phyloP scores from a whole-genome alignment of 2,329 filamentous ascomycete species.

The Cladophialophora psammophila region DNA sequence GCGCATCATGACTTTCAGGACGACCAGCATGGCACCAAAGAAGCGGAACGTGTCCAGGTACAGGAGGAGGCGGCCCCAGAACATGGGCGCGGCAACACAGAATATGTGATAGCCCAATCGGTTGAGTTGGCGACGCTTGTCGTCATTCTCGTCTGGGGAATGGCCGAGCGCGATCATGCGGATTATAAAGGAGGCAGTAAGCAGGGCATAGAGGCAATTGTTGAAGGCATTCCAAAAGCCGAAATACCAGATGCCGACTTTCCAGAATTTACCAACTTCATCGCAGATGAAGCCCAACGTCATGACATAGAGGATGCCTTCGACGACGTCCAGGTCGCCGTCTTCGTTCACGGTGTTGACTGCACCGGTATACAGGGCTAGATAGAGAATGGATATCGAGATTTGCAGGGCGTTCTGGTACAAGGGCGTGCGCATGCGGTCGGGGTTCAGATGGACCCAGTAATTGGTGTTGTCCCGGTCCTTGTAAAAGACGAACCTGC shows the following conservation, averaged over 20 bases:
- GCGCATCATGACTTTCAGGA: constrained; percentile 94
- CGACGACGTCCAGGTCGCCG: constrained; percentile 83
- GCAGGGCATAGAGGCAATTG: constrained; percentile 76
- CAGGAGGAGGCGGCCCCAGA: constrained; percentile 90
- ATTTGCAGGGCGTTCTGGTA: constrained; percentile 94
- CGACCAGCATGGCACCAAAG: constrained; percentile 97
- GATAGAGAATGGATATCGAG: constrained; percentile 80
- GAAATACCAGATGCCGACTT: constrained; percentile 88
- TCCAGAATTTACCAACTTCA: constrained; percentile 88
- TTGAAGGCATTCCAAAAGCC: constrained; percentile 99
- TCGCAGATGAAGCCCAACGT: constrained; percentile 91
- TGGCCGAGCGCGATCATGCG: constrained; percentile 80
- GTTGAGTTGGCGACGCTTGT: constrained; percentile 70
- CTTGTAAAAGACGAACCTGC: constrained; percentile 87
- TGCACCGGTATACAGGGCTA: constrained; percentile 84
- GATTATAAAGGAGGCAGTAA: constrained; percentile 78
- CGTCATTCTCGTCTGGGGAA: constrained; percentile 56
- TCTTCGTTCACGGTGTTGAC: constrained; percentile 92
- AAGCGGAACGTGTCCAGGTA: constrained; percentile 94
- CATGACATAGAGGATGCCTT: constrained; percentile 86
- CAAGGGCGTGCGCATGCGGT: constrained; percentile 88
- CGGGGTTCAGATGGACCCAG: constrained; percentile 85
- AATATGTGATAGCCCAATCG: constrained; percentile 90
- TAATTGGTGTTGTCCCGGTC: constrained; percentile 80
- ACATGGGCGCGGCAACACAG: constrained; percentile 92